Evolutionary conservation across 805 yeast species (phyloP).

Genomic region (Saccharomycopsis oosterbeekiorum): DNA sequence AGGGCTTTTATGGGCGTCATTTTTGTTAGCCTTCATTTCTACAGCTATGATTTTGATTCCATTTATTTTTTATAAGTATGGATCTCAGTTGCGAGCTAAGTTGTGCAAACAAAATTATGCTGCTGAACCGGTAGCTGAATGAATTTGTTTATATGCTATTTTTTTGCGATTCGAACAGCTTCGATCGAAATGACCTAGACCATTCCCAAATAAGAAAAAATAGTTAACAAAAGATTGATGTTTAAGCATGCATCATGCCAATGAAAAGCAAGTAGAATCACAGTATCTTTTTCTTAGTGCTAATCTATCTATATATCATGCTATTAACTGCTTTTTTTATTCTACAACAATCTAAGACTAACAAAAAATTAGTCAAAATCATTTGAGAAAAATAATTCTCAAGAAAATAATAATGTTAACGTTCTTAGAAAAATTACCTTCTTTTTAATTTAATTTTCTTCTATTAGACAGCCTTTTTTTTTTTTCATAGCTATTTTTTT

Average conservation of each 20-base stretch:
- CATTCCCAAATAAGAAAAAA: not conserved
- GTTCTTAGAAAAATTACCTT: not conserved
- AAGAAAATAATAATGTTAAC: not conserved
- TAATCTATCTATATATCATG: too few species aligned
- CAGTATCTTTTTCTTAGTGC: too few species aligned
- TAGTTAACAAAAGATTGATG: too few species aligned
- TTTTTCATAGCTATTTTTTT: not conserved
- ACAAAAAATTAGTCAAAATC: too few species aligned
- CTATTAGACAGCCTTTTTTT: not conserved
- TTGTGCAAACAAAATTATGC: constrained; percentile 60
- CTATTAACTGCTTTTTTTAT: too few species aligned
- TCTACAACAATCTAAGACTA: too few species aligned
- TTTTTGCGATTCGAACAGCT: not conserved
- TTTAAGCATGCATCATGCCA: too few species aligned
- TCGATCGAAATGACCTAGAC: not conserved
- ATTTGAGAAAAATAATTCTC: not conserved
- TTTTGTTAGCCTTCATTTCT: constrained; percentile 67
- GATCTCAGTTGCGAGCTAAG: constrained; percentile 50
- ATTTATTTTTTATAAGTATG: constrained; percentile 59
- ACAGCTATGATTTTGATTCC: constrained; percentile 71
- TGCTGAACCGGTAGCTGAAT: constrained; percentile 23
- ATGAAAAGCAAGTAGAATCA: too few species aligned
- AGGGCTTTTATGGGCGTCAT: constrained; percentile 75
- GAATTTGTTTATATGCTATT: too few species aligned
- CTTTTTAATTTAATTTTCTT: not conserved